Base-by-base conservation (phyloP, 192 early-diverging fungal species). In the Coemansia reversa region DNA sequence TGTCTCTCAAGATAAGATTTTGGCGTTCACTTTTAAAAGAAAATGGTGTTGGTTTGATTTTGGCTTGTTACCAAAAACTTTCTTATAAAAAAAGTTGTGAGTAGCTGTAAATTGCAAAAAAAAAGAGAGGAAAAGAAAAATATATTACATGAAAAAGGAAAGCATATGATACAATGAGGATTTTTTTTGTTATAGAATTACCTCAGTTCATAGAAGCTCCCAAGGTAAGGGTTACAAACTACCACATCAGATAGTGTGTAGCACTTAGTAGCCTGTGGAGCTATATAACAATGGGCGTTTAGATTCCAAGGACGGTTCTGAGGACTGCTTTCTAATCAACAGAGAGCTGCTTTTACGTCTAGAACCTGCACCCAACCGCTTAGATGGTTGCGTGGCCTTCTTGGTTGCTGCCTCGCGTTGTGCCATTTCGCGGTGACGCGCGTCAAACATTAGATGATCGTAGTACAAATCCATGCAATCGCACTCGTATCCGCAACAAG, bases 401-500 rank as follows among this genome's bases (percentile, higher is more conserved):
- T 60, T 60, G 20, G 22, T 42, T 7, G 61, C 72, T n/a, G 66
- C 39, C 16, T 45, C 66, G 59, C 66, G 62, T 22, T 60, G 61
- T 0, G 64, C 73, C 59, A 75, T 75, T 52, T 75, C 73, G 19
- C 56, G 65, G 52, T 81, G 78, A 24, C 58, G 52, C 55, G 32
- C 42, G 66, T 81, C 78, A 45, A 81, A 81, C 73, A 81, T 81
- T n/a, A 81, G 59, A 35, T 81, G 78, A 62, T 81, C 78, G 60
- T 75, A 81, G 51, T 72, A 81, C 28, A 81, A 63, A 35, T 81
- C 78, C 69, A 81, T 71, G 63, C 73, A 81, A 42, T 81, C 69
- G 63, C 74, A 81, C 63, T 81, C 73, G 70, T 67, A 81, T 30
- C 74, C 78, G 45, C 78, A 81, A 57, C 71, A 58, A 27, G 48